phyloP scores from a whole-genome alignment of 495 filamentous ascomycete species.

The Lophiotrema nucula region DNA sequence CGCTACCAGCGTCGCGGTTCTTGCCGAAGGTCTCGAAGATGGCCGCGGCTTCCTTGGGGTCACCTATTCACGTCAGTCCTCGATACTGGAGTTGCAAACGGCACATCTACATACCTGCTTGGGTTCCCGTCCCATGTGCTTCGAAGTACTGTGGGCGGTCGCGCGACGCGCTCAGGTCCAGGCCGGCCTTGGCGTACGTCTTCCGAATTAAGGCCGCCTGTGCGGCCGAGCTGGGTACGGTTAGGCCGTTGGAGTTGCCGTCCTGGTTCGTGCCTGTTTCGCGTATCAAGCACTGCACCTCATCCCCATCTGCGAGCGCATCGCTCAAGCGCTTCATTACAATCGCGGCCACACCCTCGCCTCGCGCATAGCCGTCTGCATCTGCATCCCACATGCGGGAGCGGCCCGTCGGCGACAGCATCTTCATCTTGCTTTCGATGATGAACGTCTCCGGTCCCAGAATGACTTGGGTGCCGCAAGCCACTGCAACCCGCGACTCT shows the following conservation, averaged over 20 bases:
- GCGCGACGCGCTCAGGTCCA: not conserved
- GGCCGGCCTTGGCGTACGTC: slow-evolving; percentile 12
- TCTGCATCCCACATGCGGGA: slow-evolving; percentile 45
- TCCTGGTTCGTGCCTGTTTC: slow-evolving; percentile 19
- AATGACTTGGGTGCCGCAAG: not conserved
- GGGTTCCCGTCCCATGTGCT: slow-evolving; percentile 19
- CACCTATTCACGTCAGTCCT: too few species aligned
- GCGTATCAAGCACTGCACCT: slow-evolving; percentile 15
- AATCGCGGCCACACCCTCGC: slow-evolving; percentile 47
- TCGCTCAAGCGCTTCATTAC: slow-evolving; percentile 41
- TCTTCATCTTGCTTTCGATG: slow-evolving; percentile 11
- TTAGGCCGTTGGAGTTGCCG: slow-evolving; percentile 6
- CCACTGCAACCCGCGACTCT: slow-evolving; percentile 3
- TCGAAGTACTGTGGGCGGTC: slow-evolving; percentile 25
- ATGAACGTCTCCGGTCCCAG: slow-evolving; percentile 1
- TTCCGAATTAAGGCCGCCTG: slow-evolving; percentile 1
- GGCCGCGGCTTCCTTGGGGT: slow-evolving; percentile 42
- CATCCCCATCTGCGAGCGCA: slow-evolving; percentile 14
- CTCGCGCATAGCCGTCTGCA: slow-evolving; percentile 51
- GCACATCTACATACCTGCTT: too few species aligned
- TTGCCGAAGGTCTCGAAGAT: slow-evolving; percentile 31
- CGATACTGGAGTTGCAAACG: too few species aligned
- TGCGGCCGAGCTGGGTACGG: slow-evolving; percentile 7
- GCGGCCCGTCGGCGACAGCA: slow-evolving; percentile 15
- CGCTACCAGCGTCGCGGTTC: not conserved